Percentiles rank a stretch among this genome's conserved stretches.
Evolutionary conservation across 2,329 filamentous ascomycete species (phyloP).

Genomic region (Monilinia aucupariae): DNA sequence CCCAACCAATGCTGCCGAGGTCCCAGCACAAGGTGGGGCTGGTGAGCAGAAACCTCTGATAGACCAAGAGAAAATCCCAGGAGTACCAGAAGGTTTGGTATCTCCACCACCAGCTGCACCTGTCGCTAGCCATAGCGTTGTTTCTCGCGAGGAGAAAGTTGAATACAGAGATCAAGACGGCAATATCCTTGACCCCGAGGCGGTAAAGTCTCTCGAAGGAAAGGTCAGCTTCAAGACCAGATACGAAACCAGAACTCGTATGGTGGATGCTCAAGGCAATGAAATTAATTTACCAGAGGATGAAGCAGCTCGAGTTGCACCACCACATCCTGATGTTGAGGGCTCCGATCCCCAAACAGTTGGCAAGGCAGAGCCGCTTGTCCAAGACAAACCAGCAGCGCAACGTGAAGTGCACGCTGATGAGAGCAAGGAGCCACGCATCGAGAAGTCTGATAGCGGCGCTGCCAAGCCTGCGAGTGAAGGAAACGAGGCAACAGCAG

Average conservation of each 20-base stretch:
- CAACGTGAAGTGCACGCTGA: conserved; percentile 42
- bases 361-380: conserved; percentile 35
- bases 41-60: conserved; percentile 31
- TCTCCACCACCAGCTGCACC: conserved; percentile 23
- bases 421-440: conserved; percentile 54
- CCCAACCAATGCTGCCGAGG: conserved; percentile 29
- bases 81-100: conserved; percentile 28
- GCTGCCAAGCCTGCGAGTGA: conserved; percentile 59
- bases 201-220: conserved; percentile 79
- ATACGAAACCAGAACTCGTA: conserved; percentile 87
- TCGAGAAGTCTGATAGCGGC: conserved; percentile 39
- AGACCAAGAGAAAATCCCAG: conserved; percentile 29
- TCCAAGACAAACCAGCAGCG: conserved; percentile 40
- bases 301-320: conserved; percentile 27
- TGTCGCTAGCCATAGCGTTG: conserved; percentile 29
- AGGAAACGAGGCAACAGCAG: conserved; percentile 49
- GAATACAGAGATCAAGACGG: conserved; percentile 95
- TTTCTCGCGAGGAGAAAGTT: conserved; percentile 65
- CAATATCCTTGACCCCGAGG: conserved; percentile 76
- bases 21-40: conserved; percentile 22
- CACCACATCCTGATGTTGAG: conserved; percentile 42
- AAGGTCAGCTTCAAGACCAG: conserved; percentile 94
- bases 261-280: conserved; percentile 75
- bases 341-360: conserved; percentile 56
- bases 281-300: conserved; percentile 47